Evolutionary conservation across 2,329 filamentous ascomycete genomes (phyloP).

Genomic region (Pseudogymnoascus sp.): DNA sequence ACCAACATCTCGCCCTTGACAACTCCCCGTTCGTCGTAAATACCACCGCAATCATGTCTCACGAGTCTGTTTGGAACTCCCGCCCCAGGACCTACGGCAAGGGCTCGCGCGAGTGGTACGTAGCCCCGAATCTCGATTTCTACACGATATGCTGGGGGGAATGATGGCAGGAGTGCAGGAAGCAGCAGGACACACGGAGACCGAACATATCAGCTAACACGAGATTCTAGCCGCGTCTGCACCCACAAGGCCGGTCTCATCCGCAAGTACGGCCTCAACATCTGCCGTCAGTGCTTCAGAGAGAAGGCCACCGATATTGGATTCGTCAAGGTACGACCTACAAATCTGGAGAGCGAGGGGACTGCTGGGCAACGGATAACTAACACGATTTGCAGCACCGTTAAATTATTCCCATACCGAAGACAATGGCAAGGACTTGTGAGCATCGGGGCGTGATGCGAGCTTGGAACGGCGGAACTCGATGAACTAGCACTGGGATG

Average conservation of each 20-base stretch:
- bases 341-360: not conserved
- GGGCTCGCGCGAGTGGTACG: slow-evolving; percentile 88
- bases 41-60: slow-evolving; percentile 55
- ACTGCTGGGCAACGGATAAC: not conserved
- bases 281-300: slow-evolving; percentile 73
- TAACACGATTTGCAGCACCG: slow-evolving; percentile 12
- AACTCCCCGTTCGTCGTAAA: slow-evolving; percentile 11
- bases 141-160: slow-evolving; percentile 18
- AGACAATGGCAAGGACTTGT: slow-evolving; percentile 10
- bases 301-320: slow-evolving; percentile 66
- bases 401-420: slow-evolving; percentile 11
- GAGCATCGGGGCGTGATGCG: slow-evolving; percentile 8
- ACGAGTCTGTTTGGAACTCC: slow-evolving; percentile 99
- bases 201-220: slow-evolving; percentile 16
- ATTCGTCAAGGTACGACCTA: slow-evolving; percentile 55
- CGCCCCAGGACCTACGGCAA: slow-evolving; percentile 96
- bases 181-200: not conserved
- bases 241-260: slow-evolving; percentile 98
- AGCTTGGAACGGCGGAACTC: slow-evolving; percentile 9
- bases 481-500: slow-evolving; percentile 12
- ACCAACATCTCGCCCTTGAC: slow-evolving; percentile 8
- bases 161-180: slow-evolving; percentile 18
- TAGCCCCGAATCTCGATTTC: slow-evolving; percentile 15
- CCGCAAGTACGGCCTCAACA: slow-evolving; percentile 98
- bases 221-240: slow-evolving; percentile 60